A percentile compares a stretch with the other conserved stretches of the same genome.
Evolutionary conservation across 164 flowering plant genomes (phyloP).

Genomic region (grape (Vitis vinifera)): DNA sequence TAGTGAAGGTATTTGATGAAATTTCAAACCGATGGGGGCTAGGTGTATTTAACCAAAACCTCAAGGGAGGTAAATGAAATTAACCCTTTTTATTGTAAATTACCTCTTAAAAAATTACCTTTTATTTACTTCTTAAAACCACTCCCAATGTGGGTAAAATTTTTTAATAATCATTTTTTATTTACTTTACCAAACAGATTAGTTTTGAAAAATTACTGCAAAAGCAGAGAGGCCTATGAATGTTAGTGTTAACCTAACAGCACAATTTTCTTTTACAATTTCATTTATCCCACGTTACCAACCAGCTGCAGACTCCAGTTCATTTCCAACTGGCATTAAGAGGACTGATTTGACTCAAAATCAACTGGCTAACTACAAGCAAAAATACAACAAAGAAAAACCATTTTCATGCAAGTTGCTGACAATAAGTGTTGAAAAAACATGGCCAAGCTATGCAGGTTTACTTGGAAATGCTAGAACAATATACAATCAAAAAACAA

Average conservation of each 20-base stretch:
- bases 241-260: neutral
- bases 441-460: neutral
- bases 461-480: neutral
- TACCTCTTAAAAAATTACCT: too few species aligned
- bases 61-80: too few species aligned
- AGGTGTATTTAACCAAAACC: too few species aligned
- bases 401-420: neutral
- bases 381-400: neutral
- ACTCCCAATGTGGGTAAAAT: too few species aligned
- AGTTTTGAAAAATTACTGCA: too few species aligned
- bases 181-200: too few species aligned
- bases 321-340: neutral
- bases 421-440: neutral
- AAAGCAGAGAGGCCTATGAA: too few species aligned
- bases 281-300: neutral
- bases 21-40: too few species aligned
- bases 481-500: conserved; percentile 7
- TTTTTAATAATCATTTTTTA: too few species aligned
- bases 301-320: neutral
- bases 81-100: too few species aligned
- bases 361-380: neutral
- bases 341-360: neutral
- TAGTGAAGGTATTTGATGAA: too few species aligned
- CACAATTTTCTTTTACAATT: neutral
- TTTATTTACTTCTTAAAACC: too few species aligned